Percentiles rank a stretch among this genome's conserved stretches.
phyloP scores from a whole-genome alignment of 768 basidiomycete species.

The Jaapia argillacea region DNA sequence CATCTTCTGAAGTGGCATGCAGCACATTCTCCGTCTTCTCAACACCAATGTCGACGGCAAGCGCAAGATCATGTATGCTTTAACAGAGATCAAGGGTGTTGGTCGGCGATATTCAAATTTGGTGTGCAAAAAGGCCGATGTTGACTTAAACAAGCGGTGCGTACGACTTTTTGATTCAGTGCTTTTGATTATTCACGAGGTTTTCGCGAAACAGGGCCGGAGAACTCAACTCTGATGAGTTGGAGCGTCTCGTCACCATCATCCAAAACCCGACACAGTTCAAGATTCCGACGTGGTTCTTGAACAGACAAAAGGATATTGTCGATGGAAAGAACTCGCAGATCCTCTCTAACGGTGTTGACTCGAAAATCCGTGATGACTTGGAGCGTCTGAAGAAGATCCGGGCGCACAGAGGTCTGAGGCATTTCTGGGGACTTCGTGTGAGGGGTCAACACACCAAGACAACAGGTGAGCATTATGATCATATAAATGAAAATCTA shows the following conservation, averaged over 20 bases:
- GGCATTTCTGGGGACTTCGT: conserved; percentile 90
- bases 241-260: conserved; percentile 97
- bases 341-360: conserved; percentile 91
- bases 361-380: conserved; percentile 97
- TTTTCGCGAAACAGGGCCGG: conserved; percentile 91
- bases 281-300: conserved; percentile 99
- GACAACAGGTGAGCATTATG: conserved; percentile 79
- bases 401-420: conserved; percentile 87
- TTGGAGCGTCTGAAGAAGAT: conserved; percentile 99
- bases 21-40: conserved; percentile 98
- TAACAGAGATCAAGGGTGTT: conserved; percentile 99
- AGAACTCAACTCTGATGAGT: conserved; percentile 98
- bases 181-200: no score
- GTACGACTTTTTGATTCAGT: conserved; percentile 16
- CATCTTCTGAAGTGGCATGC: conserved; percentile 4
- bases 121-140: conserved; percentile 99
- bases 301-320: conserved; percentile 98
- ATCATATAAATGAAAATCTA: background rate
- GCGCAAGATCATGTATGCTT: conserved; percentile 97
- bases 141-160: conserved; percentile 96
- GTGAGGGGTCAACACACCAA: conserved; percentile 99
- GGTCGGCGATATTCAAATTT: conserved; percentile 97
- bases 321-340: conserved; percentile 96
- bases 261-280: conserved; percentile 99
- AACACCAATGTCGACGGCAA: conserved; percentile 99